These are phyloP conservation scores for Phytophthora capsici DNA, from an alignment of 352 stramenopile genomes.

Conservation along the genomic window DNA sequence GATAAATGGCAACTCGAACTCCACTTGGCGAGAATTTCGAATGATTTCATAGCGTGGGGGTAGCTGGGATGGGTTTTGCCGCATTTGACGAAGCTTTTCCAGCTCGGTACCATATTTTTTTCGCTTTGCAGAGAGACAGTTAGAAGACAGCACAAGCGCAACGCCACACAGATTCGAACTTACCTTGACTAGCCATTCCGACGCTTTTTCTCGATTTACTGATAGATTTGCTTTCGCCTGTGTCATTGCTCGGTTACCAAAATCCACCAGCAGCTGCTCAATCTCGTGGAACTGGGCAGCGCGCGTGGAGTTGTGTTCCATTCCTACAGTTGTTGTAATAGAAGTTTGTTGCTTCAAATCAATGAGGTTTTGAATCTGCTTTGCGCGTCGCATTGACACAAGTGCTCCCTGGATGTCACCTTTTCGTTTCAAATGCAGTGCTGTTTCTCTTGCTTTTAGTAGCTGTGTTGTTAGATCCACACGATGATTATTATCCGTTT, in stretches of 20 bases:
- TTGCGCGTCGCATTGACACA: slow-evolving; percentile 70
- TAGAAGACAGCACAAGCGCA: background rate
- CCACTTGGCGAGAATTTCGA: slow-evolving; percentile 42
- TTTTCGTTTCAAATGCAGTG: slow-evolving; percentile 62
- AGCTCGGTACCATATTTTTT: slow-evolving; percentile 67
- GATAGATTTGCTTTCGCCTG: slow-evolving; percentile 61
- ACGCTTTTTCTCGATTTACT: slow-evolving; percentile 54
- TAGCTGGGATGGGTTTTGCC: slow-evolving; percentile 53
- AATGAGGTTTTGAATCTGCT: slow-evolving; percentile 74
- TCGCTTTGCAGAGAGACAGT: slow-evolving; percentile 36
- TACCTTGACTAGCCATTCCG: slow-evolving; percentile 68
- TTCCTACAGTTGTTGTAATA: background rate
- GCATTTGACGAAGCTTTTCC: slow-evolving; percentile 56
- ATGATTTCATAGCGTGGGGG: slow-evolving; percentile 58
- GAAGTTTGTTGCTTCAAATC: slow-evolving; percentile 46
- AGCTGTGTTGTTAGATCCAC: slow-evolving; percentile 54
- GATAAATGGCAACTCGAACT: slow-evolving; percentile 54
- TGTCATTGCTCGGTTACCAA: slow-evolving; percentile 59
- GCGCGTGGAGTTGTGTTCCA: slow-evolving; percentile 21
- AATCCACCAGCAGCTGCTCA: slow-evolving; percentile 69
- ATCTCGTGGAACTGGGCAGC: slow-evolving; percentile 59
- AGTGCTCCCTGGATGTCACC: slow-evolving; percentile 64
- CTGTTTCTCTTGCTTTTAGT: slow-evolving; percentile 44
- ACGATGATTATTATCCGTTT: slow-evolving; percentile 13
- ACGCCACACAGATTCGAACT: background rate